Evolutionary conservation across 2,329 filamentous ascomycete genomes (phyloP).

Genomic region (Lasiodiplodia sp.): DNA sequence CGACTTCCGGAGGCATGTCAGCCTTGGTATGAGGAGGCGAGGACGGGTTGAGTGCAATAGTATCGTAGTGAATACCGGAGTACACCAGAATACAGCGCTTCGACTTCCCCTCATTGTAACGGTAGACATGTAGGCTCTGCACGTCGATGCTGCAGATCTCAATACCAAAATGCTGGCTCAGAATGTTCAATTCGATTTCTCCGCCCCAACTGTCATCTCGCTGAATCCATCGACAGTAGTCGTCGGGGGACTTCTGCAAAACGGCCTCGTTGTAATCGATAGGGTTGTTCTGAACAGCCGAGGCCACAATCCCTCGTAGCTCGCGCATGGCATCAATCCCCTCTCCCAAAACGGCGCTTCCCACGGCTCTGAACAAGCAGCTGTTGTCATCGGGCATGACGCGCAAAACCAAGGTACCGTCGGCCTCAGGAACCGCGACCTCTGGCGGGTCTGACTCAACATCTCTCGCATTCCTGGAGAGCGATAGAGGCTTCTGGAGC

Average conservation of each 20-base stretch:
- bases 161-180: conserved; percentile 83
- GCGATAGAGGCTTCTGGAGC: conserved; percentile 43
- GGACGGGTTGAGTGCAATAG: conserved; percentile 74
- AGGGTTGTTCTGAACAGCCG: conserved; percentile 76
- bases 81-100: conserved; percentile 83
- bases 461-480: conserved; percentile 53
- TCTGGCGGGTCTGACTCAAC: conserved; percentile 67
- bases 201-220: conserved; percentile 87
- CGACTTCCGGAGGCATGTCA: conserved; percentile 73
- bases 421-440: conserved; percentile 62
- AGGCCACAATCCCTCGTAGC: conserved; percentile 78
- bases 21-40: conserved; percentile 62
- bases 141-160: conserved; percentile 89
- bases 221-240: conserved; percentile 84
- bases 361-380: conserved; percentile 90
- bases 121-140: conserved; percentile 69
- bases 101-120: conserved; percentile 77
- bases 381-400: conserved; percentile 98
- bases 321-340: conserved; percentile 72
- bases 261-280: conserved; percentile 78
- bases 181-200: conserved; percentile 84
- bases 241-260: conserved; percentile 71
- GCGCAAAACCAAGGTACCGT: conserved; percentile 72
- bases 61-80: conserved; percentile 93
- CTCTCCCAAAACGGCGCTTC: conserved; percentile 73